Evolutionary conservation across 1,139 yeast genomes (phyloP).

Genomic region (Taiozyma sp.): DNA sequence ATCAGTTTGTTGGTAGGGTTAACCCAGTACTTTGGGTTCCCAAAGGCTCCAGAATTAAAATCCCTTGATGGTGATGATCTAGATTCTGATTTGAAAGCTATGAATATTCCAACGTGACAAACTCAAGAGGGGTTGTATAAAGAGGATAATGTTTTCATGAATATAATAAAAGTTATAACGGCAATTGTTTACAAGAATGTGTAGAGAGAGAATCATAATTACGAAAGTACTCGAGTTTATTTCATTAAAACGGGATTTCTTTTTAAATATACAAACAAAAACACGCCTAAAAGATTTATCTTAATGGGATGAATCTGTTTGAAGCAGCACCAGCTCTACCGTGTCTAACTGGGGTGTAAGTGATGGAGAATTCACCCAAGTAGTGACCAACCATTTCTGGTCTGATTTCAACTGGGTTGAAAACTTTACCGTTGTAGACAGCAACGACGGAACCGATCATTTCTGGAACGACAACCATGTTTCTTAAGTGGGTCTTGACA

Average conservation of each 20-base stretch:
- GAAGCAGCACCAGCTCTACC: conserved; percentile 94
- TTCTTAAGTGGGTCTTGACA: conserved; percentile 99
- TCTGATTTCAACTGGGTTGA: conserved; percentile 98
- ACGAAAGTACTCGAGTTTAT: not conserved
- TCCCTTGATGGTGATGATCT: conserved; percentile 59
- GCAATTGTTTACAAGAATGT: not conserved
- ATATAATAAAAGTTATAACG: not conserved
- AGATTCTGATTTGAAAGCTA: conserved; percentile 42
- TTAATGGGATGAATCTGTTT: conserved; percentile 76
- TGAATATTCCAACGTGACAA: conserved; percentile 12
- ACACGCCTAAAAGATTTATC: conserved; percentile 27
- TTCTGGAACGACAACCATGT: conserved; percentile 98
- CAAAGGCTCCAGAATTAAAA: conserved; percentile 54
- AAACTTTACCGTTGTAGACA: conserved; percentile 99
- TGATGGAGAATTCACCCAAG: conserved; percentile 99
- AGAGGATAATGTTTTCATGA: conserved; percentile 3
- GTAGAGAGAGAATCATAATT: too few species aligned
- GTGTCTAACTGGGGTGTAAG: conserved; percentile 99
- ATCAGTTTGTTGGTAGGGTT: conserved; percentile 53
- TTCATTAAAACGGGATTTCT: conserved; percentile 16
- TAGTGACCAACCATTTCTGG: conserved; percentile 99
- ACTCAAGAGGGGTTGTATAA: not conserved
- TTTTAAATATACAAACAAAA: conserved; percentile 11
- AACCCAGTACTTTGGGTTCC: conserved; percentile 46
- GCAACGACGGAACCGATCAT: conserved; percentile 99